Conservation (phyloP, 2,329 filamentous ascomycete species). For the Hysterium pulicare region DNA sequence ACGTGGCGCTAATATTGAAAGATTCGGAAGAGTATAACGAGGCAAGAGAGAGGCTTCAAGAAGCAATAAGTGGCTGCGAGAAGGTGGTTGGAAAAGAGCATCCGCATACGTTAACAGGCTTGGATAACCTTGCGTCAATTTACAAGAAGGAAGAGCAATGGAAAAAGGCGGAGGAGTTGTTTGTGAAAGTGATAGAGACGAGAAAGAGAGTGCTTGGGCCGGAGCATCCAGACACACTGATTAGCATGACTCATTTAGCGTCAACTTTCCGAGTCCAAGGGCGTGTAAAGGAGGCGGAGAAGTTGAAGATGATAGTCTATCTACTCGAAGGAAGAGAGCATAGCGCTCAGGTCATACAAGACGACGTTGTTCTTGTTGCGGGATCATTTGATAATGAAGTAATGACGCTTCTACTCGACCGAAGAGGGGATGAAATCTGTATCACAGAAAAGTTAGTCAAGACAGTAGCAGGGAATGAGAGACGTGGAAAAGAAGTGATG, state of each 20-base stretch:
- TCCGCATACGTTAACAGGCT: neutral
- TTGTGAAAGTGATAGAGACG: neutral
- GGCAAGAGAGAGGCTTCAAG: conserved; percentile 1
- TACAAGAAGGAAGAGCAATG: neutral
- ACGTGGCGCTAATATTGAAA: conserved; percentile 1
- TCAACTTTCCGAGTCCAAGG: neutral
- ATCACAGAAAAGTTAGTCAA: neutral
- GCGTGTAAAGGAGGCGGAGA: neutral
- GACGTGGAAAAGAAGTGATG: no score
- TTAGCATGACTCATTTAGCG: neutral
- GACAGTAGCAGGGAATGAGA: neutral
- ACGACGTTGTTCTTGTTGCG: neutral
- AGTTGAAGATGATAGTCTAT: neutral
- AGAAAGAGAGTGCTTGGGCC: neutral
- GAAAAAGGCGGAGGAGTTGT: neutral
- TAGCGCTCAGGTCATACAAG: neutral
- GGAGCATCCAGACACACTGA: neutral
- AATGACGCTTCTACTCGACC: neutral
- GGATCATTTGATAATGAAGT: neutral
- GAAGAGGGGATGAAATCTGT: neutral
- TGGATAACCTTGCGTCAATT: neutral
- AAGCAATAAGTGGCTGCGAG: conserved; percentile 1
- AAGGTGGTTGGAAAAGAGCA: neutral
- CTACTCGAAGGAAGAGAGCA: neutral
- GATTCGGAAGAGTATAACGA: conserved; percentile 1